Percentiles rank a stretch among this genome's conserved stretches.
phyloP scores from a whole-genome alignment of 257 asterid species.

The Vinca minor region DNA sequence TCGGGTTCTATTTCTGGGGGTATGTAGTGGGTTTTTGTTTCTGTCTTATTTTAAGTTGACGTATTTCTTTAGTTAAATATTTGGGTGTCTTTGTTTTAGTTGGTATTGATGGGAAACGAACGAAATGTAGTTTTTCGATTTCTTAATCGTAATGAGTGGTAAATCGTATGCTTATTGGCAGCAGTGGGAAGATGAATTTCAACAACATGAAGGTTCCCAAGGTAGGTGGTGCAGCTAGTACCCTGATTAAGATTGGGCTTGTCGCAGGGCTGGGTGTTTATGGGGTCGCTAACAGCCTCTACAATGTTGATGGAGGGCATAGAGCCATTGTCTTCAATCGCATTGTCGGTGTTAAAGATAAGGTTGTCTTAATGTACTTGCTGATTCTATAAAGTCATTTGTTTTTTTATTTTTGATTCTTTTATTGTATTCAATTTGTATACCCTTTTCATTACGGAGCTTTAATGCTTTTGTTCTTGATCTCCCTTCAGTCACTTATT shows the following conservation, averaged over 20 bases:
- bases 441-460: background rate
- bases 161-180: conserved; percentile 18
- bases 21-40: background rate
- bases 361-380: conserved; percentile 33
- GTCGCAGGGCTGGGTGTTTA: conserved; percentile 61
- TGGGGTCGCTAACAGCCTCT: conserved; percentile 69
- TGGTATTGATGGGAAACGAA: background rate
- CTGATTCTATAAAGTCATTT: background rate
- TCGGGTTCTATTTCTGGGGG: background rate
- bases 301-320: conserved; percentile 93
- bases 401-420: background rate
- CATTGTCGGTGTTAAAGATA: conserved; percentile 56
- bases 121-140: no score
- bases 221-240: conserved; percentile 64
- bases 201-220: conserved; percentile 69
- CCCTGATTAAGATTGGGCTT: conserved; percentile 48
- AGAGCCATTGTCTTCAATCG: conserved; percentile 90
- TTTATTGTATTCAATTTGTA: background rate
- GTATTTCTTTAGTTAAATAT: background rate
- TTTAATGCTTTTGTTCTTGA: background rate
- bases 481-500: background rate
- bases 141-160: background rate
- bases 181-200: conserved; percentile 50
- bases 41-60: background rate
- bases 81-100: background rate